Evolutionary conservation across 208 protist species (phyloP), one percentile per base, ranked within the genome.

Genomic region (Trypanosoma avium): DNA sequence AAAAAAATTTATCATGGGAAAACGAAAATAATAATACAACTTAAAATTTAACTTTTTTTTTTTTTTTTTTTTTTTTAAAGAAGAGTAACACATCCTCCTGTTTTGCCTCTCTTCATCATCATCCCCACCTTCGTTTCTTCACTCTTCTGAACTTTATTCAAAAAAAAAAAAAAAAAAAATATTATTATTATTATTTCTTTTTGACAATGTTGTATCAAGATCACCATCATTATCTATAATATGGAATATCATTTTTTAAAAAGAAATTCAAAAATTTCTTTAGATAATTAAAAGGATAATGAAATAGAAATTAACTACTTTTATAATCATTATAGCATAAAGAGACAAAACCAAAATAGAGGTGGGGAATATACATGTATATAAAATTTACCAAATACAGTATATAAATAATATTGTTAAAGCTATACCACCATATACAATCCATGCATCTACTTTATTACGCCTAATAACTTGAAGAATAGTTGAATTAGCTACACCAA

Each of bases 401-500:
- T n/a, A n/a, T n/a, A n/a, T n/a, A 83, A 89, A 78, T 81, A 92
- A 78, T 0, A 89, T 38, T n/a, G 84, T 73, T 12, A 82, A 29
- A 4, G 67, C 61, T 17, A 88, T 88, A 13, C 83, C 83, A 26
- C 75, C 75, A 53, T 90, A 94, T 7, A 94, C 84, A 5, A 94
- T 49, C 81, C 84, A 94, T 61, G 88, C 84, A 52, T 94, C 88
- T 27, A 77, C 59, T 68, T 81, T 70, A 68, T 94, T 94, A 33
- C 84, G 84, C 1, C 88, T 82, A 46, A 94, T 70, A 71, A 94
- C 87, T 21, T 90, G 83, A 35, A 84, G 30, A 57, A 92, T 78
- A 0, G 84, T 91, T 26, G 73, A 86, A 67, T 94, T 92, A 8
- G 88, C 86, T 22, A 94, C 75, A 1, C 84, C 88, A 22, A 94